These are phyloP conservation scores for Cercospora citrullina DNA, from an alignment of 2,329 filamentous ascomycete species.

Conservation along the genomic window DNA sequence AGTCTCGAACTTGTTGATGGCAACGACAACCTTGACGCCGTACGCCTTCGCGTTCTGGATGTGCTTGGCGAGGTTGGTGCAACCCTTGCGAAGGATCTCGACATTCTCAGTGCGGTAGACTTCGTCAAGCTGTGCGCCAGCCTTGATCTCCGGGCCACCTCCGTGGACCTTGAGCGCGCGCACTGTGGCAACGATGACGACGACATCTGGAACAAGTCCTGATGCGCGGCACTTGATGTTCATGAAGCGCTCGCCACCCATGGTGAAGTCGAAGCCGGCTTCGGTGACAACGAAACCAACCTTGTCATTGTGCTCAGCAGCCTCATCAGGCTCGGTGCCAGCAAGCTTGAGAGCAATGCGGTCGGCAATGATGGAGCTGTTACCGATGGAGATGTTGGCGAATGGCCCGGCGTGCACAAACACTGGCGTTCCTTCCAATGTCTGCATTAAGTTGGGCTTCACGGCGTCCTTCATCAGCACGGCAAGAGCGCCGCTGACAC, in stretches of 20 bases:
- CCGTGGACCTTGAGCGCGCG: constrained; percentile 96
- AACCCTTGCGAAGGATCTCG: constrained; percentile 84
- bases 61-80: constrained; percentile 93
- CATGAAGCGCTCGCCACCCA: constrained; percentile 99
- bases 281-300: constrained; percentile 94
- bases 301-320: constrained; percentile 66
- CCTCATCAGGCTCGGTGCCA: constrained; percentile 88
- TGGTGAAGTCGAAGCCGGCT: constrained; percentile 98
- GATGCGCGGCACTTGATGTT: constrained; percentile 99
- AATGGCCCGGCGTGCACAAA: constrained; percentile 98
- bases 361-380: constrained; percentile 91
- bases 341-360: constrained; percentile 94
- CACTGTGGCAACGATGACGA: constrained; percentile 93
- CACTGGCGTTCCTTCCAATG: constrained; percentile 91
- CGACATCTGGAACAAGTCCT: constrained; percentile 86
- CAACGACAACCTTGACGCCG: constrained; percentile 90
- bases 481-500: constrained; percentile 85
- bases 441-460: constrained; percentile 99
- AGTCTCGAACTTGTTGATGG: constrained; percentile 94
- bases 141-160: constrained; percentile 88
- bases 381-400: constrained; percentile 96
- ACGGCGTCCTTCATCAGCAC: constrained; percentile 97
- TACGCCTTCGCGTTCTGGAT: constrained; percentile 87
- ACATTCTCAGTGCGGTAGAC: constrained; percentile 94
- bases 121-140: constrained; percentile 78